These are phyloP conservation scores for Fomitopsis schrenkii DNA, from an alignment of 1,284 basidiomycete species.

Conservation along the genomic window DNA sequence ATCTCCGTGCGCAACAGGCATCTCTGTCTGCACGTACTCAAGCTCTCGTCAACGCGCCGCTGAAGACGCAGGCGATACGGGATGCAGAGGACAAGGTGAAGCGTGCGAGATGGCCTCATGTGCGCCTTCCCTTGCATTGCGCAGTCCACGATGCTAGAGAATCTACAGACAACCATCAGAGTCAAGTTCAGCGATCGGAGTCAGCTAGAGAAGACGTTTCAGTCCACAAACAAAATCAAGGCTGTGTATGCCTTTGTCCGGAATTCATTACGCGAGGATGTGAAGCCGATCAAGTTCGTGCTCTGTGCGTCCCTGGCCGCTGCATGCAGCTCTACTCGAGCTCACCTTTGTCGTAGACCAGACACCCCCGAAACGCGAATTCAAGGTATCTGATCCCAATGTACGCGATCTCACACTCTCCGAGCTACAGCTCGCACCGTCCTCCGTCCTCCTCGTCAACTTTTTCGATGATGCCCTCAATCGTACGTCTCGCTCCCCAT, in stretches of 20 bases:
- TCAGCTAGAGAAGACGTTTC: constrained; percentile 77
- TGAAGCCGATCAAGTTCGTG: constrained; percentile 73
- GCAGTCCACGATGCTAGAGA: background rate
- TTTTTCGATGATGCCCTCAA: constrained; percentile 75
- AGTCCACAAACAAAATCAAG: constrained; percentile 72
- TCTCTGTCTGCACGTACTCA: constrained; percentile 59
- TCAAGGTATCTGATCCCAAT: constrained; percentile 71
- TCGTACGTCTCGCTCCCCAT: constrained; percentile 36
- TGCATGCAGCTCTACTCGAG: background rate
- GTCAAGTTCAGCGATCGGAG: constrained; percentile 79
- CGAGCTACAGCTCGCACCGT: constrained; percentile 75
- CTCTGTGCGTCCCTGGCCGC: constrained; percentile 48
- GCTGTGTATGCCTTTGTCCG: constrained; percentile 83
- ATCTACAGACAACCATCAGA: constrained; percentile 69
- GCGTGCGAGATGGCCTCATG: constrained; percentile 67
- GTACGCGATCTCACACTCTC: constrained; percentile 64
- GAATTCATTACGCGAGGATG: constrained; percentile 64
- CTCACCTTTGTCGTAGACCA: constrained; percentile 48
- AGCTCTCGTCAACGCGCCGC: constrained; percentile 71
- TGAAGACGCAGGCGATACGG: constrained; percentile 65
- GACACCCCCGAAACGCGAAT: constrained; percentile 75
- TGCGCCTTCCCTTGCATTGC: constrained; percentile 31
- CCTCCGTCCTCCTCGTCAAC: constrained; percentile 70
- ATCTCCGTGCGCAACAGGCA: constrained; percentile 69
- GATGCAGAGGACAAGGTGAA: constrained; percentile 63